Evolutionary conservation across 352 stramenopile genomes (phyloP), one percentile per base, ranked within the genome.

Genomic region (Pythium pyrilobum): DNA sequence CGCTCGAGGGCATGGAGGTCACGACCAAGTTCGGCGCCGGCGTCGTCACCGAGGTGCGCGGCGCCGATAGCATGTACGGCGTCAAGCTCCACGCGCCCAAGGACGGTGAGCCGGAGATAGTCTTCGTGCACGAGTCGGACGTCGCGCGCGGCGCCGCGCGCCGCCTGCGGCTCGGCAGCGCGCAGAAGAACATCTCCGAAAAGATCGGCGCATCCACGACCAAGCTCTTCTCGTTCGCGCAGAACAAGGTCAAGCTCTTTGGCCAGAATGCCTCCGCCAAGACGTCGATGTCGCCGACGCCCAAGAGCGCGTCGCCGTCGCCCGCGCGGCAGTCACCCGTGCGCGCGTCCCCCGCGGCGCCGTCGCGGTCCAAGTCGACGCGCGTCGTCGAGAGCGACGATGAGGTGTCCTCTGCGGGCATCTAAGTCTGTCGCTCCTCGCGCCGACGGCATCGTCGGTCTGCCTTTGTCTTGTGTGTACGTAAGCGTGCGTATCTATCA

Each of bases 111-210:
- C 85, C 67, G 1, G 66, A 89, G 51, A 41, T 82, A 20, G 81
- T 92, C 21, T 92, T 82, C 55, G 81, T 89, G 13, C 81, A 78
- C 44, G 81, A 88, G 56, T 80, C 69, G 43, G 81, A 92, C 52
- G 49, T 92, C 39, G 52, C 73, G 40, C 75, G 77, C 20, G 51
- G 44, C 12, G 25, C 27, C 4, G 34, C 24, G 23, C 45, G 46
- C 8, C 62, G 69, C 13, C 76, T 34, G 69, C 52, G 37, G 62
- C 67, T 84, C 52, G 71, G 67, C 20, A 86, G 72, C 49, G 71
- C 85, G 13, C 68, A 71, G 37, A 72, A 67, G 53, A 65, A 80
- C 38, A 41, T 80, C 56, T 39, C 31, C 25, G 71, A 74, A 21
- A 77, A 79, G 41, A 77, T 55, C 47, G 48, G 78, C 25, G 57